These are phyloP conservation scores for Penicillium antarcticum DNA, from an alignment of 495 filamentous ascomycete species.

Conservation along the genomic window DNA sequence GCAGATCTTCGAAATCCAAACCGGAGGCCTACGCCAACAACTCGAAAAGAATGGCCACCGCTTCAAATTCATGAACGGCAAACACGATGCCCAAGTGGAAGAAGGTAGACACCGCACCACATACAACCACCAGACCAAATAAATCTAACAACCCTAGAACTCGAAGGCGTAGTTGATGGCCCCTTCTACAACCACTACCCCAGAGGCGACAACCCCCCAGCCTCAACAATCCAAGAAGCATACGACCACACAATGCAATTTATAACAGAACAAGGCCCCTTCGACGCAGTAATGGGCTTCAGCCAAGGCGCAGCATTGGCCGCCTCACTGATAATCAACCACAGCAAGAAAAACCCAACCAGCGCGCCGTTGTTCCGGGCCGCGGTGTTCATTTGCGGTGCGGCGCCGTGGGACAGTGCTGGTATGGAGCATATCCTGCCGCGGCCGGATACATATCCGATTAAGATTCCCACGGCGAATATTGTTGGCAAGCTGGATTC, in stretches of 20 bases:
- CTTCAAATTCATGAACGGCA: slow-evolving; percentile 36
- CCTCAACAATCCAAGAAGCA: slow-evolving; percentile 25
- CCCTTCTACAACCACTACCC: slow-evolving; percentile 41
- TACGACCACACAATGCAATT: slow-evolving; percentile 30
- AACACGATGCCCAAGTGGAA: slow-evolving; percentile 22
- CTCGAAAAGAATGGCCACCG: slow-evolving; percentile 31
- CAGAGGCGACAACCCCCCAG: slow-evolving; percentile 18
- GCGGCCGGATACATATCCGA: slow-evolving; percentile 14
- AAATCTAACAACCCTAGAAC: slow-evolving; percentile 18
- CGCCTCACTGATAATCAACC: slow-evolving; percentile 30
- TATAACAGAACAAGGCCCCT: slow-evolving; percentile 38
- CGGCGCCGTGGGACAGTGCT: slow-evolving; percentile 27
- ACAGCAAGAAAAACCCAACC: slow-evolving; percentile 26
- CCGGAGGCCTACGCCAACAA: slow-evolving; percentile 30
- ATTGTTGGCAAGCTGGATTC: slow-evolving; percentile 37
- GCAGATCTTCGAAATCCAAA: slow-evolving; percentile 43
- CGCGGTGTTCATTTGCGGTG: slow-evolving; percentile 42
- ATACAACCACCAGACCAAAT: neutral
- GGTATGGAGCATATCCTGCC: slow-evolving; percentile 15
- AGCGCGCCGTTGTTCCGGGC: slow-evolving; percentile 31
- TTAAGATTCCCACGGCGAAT: slow-evolving; percentile 39
- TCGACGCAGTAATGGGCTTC: slow-evolving; percentile 46
- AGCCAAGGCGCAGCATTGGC: slow-evolving; percentile 44
- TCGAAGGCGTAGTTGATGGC: slow-evolving; percentile 32
- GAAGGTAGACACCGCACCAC: slow-evolving; percentile 21